phyloP scores from a whole-genome alignment of 805 yeast species.

The Cyberlindnera galapagoensis region DNA sequence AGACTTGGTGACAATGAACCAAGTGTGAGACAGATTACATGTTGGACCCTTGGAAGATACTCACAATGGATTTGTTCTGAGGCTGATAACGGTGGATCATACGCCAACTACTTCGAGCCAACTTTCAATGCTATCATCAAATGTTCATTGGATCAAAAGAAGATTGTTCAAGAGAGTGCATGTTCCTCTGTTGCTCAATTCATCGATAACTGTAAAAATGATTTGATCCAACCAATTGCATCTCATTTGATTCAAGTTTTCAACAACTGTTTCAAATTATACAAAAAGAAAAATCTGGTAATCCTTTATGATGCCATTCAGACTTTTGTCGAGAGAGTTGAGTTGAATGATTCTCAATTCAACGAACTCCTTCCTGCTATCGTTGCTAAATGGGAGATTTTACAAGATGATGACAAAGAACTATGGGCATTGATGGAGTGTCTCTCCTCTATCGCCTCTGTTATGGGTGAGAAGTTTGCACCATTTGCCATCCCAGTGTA shows the following conservation, averaged over 20 bases:
- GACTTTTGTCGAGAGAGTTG: slow-evolving; percentile 73
- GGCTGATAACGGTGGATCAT: slow-evolving; percentile 54
- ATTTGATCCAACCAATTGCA: slow-evolving; percentile 50
- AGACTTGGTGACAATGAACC: slow-evolving; percentile 70
- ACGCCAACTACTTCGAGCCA: slow-evolving; percentile 63
- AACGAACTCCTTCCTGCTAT: slow-evolving; percentile 72
- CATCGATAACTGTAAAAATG: slow-evolving; percentile 67
- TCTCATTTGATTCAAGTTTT: slow-evolving; percentile 65
- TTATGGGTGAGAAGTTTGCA: slow-evolving; percentile 76
- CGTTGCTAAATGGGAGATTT: slow-evolving; percentile 68
- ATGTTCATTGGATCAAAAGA: slow-evolving; percentile 76
- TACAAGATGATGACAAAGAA: slow-evolving; percentile 74
- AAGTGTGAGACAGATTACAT: slow-evolving; percentile 84
- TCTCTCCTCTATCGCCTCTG: slow-evolving; percentile 84
- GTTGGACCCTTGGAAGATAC: slow-evolving; percentile 93
- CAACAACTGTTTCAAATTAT: slow-evolving; percentile 63
- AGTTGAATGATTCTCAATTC: slow-evolving; percentile 51
- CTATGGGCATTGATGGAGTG: slow-evolving; percentile 92
- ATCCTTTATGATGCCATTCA: slow-evolving; percentile 87
- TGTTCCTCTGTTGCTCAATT: slow-evolving; percentile 81
- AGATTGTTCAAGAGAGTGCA: slow-evolving; percentile 94
- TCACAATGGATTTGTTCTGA: slow-evolving; percentile 75
- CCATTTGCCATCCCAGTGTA: slow-evolving; percentile 88
- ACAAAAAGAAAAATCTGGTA: slow-evolving; percentile 77
- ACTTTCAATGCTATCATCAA: slow-evolving; percentile 70